Conservation (phyloP, 1,284 basidiomycete species). For the Cyathus olla region DNA sequence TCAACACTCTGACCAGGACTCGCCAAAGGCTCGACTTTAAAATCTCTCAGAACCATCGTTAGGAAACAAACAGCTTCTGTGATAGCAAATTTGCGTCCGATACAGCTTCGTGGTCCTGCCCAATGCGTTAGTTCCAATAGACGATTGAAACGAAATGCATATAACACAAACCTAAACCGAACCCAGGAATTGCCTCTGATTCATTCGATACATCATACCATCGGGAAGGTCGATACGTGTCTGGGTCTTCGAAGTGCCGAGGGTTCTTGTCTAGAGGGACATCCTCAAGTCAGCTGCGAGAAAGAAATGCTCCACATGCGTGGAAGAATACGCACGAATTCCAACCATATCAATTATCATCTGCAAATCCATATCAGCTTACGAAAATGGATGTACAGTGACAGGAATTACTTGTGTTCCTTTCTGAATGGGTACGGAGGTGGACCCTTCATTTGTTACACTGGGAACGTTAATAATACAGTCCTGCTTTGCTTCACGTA, state of each 20-base stretch:
- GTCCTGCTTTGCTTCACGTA: slow-evolving; percentile 42
- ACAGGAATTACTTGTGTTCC: slow-evolving; percentile 21
- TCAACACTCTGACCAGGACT: slow-evolving; percentile 52
- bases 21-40: slow-evolving; percentile 35
- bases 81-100: slow-evolving; percentile 66
- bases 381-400: not conserved
- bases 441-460: slow-evolving; percentile 33
- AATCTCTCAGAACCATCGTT: not conserved
- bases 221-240: slow-evolving; percentile 42
- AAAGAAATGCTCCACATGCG: too few species aligned
- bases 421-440: slow-evolving; percentile 36
- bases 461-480: slow-evolving; percentile 41
- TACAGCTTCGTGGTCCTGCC: slow-evolving; percentile 60
- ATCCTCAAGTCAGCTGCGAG: too few species aligned
- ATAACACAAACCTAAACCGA: slow-evolving; percentile 44
- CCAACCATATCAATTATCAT: slow-evolving; percentile 63
- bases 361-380: slow-evolving; percentile 13
- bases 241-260: slow-evolving; percentile 43
- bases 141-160: not conserved
- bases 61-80: slow-evolving; percentile 39
- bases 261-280: slow-evolving; percentile 45
- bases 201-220: slow-evolving; percentile 41
- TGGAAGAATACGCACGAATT: slow-evolving; percentile 60
- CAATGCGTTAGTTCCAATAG: not conserved
- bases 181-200: slow-evolving; percentile 54